Evolutionary conservation across 2,329 filamentous ascomycete genomes (phyloP).

Genomic region (Harringtonia aguacate): DNA sequence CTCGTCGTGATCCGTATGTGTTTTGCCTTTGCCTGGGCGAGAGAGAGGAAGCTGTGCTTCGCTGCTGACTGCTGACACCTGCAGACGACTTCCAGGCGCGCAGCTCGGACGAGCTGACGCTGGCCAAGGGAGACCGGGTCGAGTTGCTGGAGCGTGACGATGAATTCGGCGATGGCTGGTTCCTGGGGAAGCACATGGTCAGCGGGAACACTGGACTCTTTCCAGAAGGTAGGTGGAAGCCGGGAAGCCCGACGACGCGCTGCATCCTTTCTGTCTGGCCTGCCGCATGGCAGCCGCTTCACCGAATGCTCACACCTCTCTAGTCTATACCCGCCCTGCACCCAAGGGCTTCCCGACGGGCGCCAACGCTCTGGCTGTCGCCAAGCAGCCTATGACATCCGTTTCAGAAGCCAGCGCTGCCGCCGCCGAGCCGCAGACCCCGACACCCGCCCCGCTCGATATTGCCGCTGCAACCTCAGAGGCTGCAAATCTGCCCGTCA

Average conservation of each 20-base stretch:
- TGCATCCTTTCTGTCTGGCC: too few species aligned
- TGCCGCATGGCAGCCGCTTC: not conserved
- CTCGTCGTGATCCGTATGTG: slow-evolving; percentile 59
- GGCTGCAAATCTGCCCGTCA: too few species aligned
- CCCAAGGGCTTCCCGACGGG: slow-evolving; percentile 29
- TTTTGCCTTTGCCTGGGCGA: not conserved
- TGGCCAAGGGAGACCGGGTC: slow-evolving; percentile 75
- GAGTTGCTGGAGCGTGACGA: slow-evolving; percentile 78
- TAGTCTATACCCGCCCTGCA: slow-evolving; percentile 53
- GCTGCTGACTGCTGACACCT: not conserved
- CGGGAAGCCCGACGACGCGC: too few species aligned
- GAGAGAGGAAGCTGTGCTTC: too few species aligned
- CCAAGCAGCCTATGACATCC: slow-evolving; percentile 4
- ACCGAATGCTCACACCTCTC: too few species aligned
- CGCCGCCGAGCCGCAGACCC: slow-evolving; percentile 12
- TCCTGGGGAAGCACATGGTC: slow-evolving; percentile 61
- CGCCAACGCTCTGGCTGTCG: slow-evolving; percentile 14
- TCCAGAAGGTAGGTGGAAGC: slow-evolving; percentile 60
- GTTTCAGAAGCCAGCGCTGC: slow-evolving; percentile 1
- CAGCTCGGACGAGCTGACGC: slow-evolving; percentile 83
- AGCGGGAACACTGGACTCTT: slow-evolving; percentile 71
- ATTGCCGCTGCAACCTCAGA: too few species aligned
- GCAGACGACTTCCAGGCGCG: slow-evolving; percentile 86
- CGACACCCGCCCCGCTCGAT: not conserved
- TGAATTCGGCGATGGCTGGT: slow-evolving; percentile 85